Base-by-base conservation (phyloP, 1,284 basidiomycete genomes). In the Sporisorium exsertum region DNA sequence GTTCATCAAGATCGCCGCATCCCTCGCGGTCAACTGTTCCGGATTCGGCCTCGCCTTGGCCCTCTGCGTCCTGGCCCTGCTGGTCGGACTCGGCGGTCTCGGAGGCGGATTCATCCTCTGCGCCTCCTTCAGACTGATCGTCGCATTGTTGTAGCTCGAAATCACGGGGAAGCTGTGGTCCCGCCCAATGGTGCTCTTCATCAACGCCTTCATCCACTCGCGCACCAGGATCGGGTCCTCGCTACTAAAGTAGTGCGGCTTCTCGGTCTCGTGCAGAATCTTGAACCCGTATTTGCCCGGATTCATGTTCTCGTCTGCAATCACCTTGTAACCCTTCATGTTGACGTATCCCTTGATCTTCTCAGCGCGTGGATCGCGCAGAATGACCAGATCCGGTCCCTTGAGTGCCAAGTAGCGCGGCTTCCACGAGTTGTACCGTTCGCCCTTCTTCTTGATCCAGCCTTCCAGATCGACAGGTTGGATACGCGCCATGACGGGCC, bases 201-300 rank as follows among this genome's bases (percentile, higher is more conserved):
- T 97, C 80, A 99, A 90, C 12, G 94, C 94, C 88, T 99, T 99
- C 96, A 99, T 99, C 97, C 97, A 99, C 77, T 94, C 94, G 15
- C 97, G 90, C 52, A 97, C 89, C 42, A 91, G 86, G 5, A 87
- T 85, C 84, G 94, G 93, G 84, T 98, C 95, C 40, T 95, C 92
- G 0, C 93, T 93, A 74, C 92, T 93, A 87, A 99, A 99, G 84
- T 88, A 93, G 86, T 99, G 94, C 2, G 93, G 89, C 87, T 93
- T 94, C 83, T 94, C 93, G 10, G 88, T 88, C 52, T 95, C 93
- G 79, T 98, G 96, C 40, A 95, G 90, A 72, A 99, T 93, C 82
- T 94, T 90, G 91, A 99, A 98, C 6, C 94, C 95, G 87, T 97
- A 98, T 77, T 91, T 90, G 22, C 96, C 96, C 22, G 95, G 94